phyloP scores from a whole-genome alignment of 1,139 yeast genomes.

The Kurtzmaniella natalensis region DNA sequence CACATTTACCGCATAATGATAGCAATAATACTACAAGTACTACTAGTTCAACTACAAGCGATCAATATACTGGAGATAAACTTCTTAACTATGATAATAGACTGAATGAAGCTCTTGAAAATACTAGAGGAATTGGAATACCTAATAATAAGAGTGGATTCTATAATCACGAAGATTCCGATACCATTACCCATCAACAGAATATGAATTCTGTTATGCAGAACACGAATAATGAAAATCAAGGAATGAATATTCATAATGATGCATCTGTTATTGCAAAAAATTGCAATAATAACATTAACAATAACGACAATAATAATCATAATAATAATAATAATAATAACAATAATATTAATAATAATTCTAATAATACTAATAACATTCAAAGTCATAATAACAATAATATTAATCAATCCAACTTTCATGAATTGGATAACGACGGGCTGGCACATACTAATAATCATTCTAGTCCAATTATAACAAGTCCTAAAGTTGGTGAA shows the following conservation, averaged over 20 bases:
- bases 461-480: background rate
- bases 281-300: background rate
- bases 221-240: background rate
- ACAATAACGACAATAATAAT: background rate
- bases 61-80: no score
- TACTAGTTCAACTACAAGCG: no score
- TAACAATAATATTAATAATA: slow-evolving; percentile 1
- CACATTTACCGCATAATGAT: no score
- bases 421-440: background rate
- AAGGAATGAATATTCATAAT: background rate
- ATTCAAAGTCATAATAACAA: slow-evolving; percentile 1
- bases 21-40: no score
- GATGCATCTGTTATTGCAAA: background rate
- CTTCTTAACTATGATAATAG: no score
- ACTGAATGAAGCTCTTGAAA: no score
- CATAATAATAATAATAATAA: background rate
- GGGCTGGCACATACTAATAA: no score
- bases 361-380: slow-evolving; percentile 1
- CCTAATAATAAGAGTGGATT: no score
- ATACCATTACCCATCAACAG: background rate
- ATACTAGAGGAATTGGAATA: no score
- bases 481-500: background rate
- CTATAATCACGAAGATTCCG: no score
- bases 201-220: background rate
- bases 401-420: background rate